Base-by-base conservation (phyloP, 345 rosid species). In the Clarkia xantiana region DNA sequence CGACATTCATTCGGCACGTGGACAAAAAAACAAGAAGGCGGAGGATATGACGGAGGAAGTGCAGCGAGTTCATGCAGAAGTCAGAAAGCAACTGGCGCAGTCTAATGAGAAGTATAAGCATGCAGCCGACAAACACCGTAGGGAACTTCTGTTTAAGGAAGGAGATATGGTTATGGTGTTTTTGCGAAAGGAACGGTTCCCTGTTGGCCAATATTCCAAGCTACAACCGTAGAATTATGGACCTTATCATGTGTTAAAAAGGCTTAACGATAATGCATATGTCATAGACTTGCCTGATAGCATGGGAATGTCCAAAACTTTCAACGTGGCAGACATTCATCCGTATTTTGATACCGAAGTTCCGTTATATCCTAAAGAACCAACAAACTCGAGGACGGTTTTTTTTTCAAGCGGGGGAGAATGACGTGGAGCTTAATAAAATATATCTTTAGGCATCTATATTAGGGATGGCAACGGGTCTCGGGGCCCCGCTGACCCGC, bases 261-360 rank as follows among this genome's bases (percentile, higher is more conserved):
- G 9, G 45, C 39, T 52, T 13, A 52, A 41, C n/a, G n/a, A 52
- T 15, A 52, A 52, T 19, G 29, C 56, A 14, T 40, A 52, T 52
- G 56, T 41, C 17, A 38, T 52, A 6, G 45, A 10, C 15, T 29
- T 52, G 8, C 45, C 45, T 6, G 42, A 47, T 5, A 3, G 14
- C 34, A 47, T 47, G 51, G 34, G 51, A n/a, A 47, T 49, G 5
- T 44, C 47, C 6, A 7, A 11, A 4, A 2, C 0, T 4, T 44
- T 44, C 18, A 2, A 44, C 9, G 6, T 44, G 6, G 4, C 17
- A 13, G 0, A 44, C 10, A 4, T 44, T 3, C 18, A 4, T 44
- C 1, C 47, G 9, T 44, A 44, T 2, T 44, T 1, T 42, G 44
- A 42, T 42, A 10, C 2, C 6, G 3, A 42, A 16, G 44, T 10